Percentiles rank a stretch among this genome's conserved stretches.
phyloP scores from a whole-genome alignment of 805 yeast species.

The Cyberlindnera petersonii region DNA sequence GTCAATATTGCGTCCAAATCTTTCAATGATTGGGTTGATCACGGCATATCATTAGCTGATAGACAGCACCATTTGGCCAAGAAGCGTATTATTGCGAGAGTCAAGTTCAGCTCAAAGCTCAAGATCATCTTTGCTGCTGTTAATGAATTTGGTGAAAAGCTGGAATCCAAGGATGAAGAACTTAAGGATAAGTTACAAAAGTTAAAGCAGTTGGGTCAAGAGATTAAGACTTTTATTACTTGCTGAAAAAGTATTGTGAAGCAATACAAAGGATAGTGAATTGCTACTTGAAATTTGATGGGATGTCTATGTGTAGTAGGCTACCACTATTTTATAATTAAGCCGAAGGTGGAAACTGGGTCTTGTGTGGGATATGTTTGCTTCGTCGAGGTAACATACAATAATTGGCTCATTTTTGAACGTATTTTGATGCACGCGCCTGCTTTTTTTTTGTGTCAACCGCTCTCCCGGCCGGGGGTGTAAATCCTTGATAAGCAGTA shows the following conservation, averaged over 20 bases:
- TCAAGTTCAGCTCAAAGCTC: slow-evolving; percentile 38
- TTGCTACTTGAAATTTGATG: too few species aligned
- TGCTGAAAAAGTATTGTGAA: slow-evolving; percentile 19
- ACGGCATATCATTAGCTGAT: slow-evolving; percentile 32
- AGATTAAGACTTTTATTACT: slow-evolving; percentile 34
- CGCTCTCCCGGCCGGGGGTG: too few species aligned
- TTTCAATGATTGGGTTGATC: slow-evolving; percentile 35
- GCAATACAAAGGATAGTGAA: too few species aligned
- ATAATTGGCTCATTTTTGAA: too few species aligned
- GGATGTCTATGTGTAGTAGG: too few species aligned
- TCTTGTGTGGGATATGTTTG: too few species aligned
- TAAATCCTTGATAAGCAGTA: too few species aligned
- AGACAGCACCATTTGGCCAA: slow-evolving; percentile 34
- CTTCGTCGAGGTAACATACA: too few species aligned
- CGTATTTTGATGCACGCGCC: too few species aligned
- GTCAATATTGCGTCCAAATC: slow-evolving; percentile 25
- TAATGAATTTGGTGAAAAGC: slow-evolving; percentile 32
- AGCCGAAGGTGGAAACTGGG: too few species aligned
- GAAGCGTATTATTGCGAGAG: slow-evolving; percentile 35
- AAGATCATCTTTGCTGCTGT: slow-evolving; percentile 36
- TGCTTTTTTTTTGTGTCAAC: too few species aligned
- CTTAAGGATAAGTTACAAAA: slow-evolving; percentile 34
- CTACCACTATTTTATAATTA: too few species aligned
- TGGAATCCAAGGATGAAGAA: slow-evolving; percentile 30
- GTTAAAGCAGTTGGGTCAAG: slow-evolving; percentile 41